These are phyloP conservation scores for Ilyonectria sp. DNA, from an alignment of 2,329 filamentous ascomycete genomes.

Conservation along the genomic window DNA sequence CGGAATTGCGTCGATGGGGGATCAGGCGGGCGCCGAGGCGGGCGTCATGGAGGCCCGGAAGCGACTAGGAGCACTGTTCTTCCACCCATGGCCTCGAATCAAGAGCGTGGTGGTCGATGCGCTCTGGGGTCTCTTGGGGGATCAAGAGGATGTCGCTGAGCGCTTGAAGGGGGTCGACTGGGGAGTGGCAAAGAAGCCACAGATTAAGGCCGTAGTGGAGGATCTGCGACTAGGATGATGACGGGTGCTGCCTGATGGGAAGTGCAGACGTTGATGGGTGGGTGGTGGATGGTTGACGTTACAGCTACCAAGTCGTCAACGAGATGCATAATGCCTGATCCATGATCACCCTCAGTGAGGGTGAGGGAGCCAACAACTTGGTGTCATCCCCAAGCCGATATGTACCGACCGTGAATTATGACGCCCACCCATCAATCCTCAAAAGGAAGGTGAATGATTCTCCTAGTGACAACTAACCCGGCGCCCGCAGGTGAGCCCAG, in stretches of 20 bases:
- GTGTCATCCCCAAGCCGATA: slow-evolving; percentile 18
- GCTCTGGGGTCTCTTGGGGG: slow-evolving; percentile 65
- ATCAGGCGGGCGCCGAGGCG: slow-evolving; percentile 33
- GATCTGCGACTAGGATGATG: slow-evolving; percentile 57
- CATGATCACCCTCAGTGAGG: slow-evolving; percentile 26
- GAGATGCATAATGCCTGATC: slow-evolving; percentile 42
- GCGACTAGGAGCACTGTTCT: slow-evolving; percentile 80
- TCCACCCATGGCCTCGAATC: slow-evolving; percentile 87
- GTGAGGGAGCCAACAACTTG: slow-evolving; percentile 18
- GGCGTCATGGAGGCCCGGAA: slow-evolving; percentile 70
- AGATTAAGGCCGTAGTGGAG: slow-evolving; percentile 60
- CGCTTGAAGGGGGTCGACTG: slow-evolving; percentile 70
- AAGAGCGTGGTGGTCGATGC: slow-evolving; percentile 73
- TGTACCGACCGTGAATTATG: slow-evolving; percentile 21
- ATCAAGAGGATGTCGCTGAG: slow-evolving; percentile 47
- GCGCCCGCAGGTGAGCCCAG: slow-evolving; percentile 8
- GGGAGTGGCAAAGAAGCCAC: slow-evolving; percentile 66
- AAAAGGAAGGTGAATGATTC: slow-evolving; percentile 21
- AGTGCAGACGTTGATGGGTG: slow-evolving; percentile 18
- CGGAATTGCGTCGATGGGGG: slow-evolving; percentile 67
- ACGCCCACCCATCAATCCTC: slow-evolving; percentile 12
- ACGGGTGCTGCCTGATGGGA: slow-evolving; percentile 22
- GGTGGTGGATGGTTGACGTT: slow-evolving; percentile 2
- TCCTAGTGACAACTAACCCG: not conserved
- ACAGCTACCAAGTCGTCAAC: slow-evolving; percentile 26